Conservation (phyloP, 495 filamentous ascomycete genomes). For the Acidomyces sp. region DNA sequence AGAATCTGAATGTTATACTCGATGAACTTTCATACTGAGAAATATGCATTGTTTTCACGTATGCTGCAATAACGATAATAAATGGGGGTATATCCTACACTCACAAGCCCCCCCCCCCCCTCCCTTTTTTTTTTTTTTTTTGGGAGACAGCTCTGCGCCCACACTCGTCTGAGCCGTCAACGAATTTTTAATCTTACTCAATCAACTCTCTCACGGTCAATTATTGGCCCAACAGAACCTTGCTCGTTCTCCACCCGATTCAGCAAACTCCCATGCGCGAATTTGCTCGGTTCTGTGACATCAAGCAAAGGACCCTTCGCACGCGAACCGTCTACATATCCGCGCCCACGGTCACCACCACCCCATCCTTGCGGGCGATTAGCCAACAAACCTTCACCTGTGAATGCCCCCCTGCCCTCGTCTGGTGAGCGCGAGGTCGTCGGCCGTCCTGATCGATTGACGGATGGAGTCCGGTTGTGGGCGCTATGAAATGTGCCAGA, state of each 20-base stretch:
- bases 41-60: no score
- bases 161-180: no score
- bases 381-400: constrained; percentile 24
- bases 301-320: constrained; percentile 45
- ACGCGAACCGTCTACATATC: constrained; percentile 40
- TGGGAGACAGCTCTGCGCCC: no score
- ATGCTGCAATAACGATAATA: no score
- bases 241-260: constrained; percentile 24
- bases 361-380: constrained; percentile 22
- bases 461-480: neutral
- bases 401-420: constrained; percentile 20
- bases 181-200: constrained; percentile 20
- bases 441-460: neutral
- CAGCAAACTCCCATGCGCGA: constrained; percentile 44
- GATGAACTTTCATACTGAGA: no score
- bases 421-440: constrained; percentile 3
- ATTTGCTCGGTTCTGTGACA: constrained; percentile 37
- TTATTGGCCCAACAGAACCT: constrained; percentile 15
- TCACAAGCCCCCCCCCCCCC: no score
- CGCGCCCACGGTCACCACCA: constrained; percentile 32
- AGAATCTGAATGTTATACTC: no score
- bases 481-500: neutral
- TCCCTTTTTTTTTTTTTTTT: no score
- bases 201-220: constrained; percentile 26
- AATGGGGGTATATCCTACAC: no score